Conservation (phyloP, 164 flowering plant species). For the Vitis amurensis region DNA sequence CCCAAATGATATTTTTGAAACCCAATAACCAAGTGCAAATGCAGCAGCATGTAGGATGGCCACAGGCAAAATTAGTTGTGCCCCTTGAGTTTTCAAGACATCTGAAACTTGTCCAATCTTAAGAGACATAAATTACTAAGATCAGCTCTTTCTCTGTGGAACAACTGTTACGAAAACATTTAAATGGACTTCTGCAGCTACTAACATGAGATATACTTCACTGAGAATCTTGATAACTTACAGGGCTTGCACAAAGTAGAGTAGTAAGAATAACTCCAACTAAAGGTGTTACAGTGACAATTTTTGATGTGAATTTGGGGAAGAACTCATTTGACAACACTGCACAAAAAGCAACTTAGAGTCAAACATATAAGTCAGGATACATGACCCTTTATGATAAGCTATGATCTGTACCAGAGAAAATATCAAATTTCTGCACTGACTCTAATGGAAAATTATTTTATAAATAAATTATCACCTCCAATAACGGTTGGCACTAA, state of each 20-base stretch:
- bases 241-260: conserved; percentile 96
- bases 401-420: neutral
- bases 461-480: conserved; percentile 42
- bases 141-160: conserved; percentile 16
- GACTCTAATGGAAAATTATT: neutral
- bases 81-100: conserved; percentile 86
- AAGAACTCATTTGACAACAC: conserved; percentile 86
- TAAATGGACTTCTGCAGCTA: neutral
- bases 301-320: conserved; percentile 82
- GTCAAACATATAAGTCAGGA: neutral
- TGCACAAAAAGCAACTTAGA: conserved; percentile 32
- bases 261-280: conserved; percentile 95
- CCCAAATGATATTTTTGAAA: conserved; percentile 81
- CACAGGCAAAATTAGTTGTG: conserved; percentile 79
- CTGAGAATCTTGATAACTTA: conserved; percentile 39
- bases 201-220: neutral
- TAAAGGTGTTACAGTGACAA: conserved; percentile 80
- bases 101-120: conserved; percentile 97
- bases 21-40: conserved; percentile 84
- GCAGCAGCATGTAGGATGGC: conserved; percentile 88
- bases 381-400: neutral
- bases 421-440: neutral
- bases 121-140: conserved; percentile 5
- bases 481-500: conserved; percentile 88
- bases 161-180: neutral